phyloP scores from a whole-genome alignment of 306 rosid species.

The Acacia crassicarpa region DNA sequence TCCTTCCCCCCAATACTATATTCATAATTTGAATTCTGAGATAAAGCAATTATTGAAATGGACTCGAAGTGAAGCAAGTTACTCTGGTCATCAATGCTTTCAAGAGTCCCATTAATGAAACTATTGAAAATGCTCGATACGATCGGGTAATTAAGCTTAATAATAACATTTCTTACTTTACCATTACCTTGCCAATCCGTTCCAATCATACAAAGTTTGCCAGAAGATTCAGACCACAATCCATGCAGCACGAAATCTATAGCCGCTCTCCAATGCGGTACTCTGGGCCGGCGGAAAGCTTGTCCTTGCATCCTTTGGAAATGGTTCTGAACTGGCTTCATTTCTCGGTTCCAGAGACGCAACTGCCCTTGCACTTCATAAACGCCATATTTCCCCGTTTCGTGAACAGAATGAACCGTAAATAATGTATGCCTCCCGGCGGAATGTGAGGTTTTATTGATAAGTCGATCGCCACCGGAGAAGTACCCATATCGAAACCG shows the following conservation, averaged over 20 bases:
- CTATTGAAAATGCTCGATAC: constrained; percentile 39
- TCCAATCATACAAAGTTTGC: constrained; percentile 84
- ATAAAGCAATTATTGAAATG: constrained; percentile 56
- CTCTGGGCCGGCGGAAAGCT: constrained; percentile 41
- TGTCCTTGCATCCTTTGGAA: constrained; percentile 39
- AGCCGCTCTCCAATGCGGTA: constrained; percentile 17
- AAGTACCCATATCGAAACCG: constrained; percentile 48
- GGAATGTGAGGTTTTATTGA: constrained; percentile 34
- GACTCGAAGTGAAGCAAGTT: constrained; percentile 44
- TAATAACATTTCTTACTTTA: constrained; percentile 37
- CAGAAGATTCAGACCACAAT: constrained; percentile 63
- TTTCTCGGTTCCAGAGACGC: constrained; percentile 31
- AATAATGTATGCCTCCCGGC: constrained; percentile 23
- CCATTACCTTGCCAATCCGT: constrained; percentile 37
- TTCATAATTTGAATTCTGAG: constrained; percentile 42
- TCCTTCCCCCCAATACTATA: constrained; percentile 46
- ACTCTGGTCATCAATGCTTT: constrained; percentile 48
- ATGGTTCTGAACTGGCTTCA: not conserved
- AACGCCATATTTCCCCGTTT: constrained; percentile 39
- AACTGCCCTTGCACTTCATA: constrained; percentile 40
- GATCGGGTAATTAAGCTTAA: constrained; percentile 67
- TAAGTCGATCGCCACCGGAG: constrained; percentile 59
- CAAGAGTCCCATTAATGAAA: constrained; percentile 70
- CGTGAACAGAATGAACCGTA: constrained; percentile 10
- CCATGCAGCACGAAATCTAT: constrained; percentile 48